A percentile compares a stretch with the other conserved stretches of the same genome.
Conservation (phyloP, 768 basidiomycete species). For the Bullera alba region DNA sequence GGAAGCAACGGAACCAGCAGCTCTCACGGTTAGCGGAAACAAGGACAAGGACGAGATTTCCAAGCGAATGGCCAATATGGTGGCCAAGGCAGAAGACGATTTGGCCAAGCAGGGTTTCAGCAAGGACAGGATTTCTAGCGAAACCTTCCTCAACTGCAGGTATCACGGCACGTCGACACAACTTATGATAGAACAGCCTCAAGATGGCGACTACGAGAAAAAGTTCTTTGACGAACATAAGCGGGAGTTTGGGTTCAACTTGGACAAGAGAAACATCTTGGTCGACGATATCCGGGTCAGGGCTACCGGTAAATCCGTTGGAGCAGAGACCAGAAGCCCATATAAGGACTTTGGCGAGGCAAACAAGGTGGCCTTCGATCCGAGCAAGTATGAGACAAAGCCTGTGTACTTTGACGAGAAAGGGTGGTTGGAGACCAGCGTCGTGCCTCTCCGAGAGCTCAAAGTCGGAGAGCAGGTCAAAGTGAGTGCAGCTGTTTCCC, state of each 20-base stretch:
- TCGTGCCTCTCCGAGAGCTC: constrained; percentile 16
- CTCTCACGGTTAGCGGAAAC: constrained; percentile 11
- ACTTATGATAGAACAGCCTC: constrained; percentile 62
- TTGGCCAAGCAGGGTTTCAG: constrained; percentile 23
- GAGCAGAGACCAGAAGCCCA: constrained; percentile 15
- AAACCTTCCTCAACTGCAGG: constrained; percentile 27
- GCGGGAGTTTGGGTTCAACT: constrained; percentile 48
- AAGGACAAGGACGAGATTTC: constrained; percentile 22
- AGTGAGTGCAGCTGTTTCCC: constrained; percentile 2
- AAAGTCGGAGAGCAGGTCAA: constrained; percentile 15
- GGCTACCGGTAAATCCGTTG: constrained; percentile 18
- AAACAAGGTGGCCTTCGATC: neutral
- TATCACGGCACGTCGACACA: constrained; percentile 60
- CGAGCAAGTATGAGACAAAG: constrained; percentile 6
- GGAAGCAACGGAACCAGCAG: constrained; percentile 16
- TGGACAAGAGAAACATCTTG: constrained; percentile 46
- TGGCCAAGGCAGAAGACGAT: constrained; percentile 16
- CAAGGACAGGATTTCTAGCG: constrained; percentile 15
- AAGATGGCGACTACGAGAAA: constrained; percentile 62
- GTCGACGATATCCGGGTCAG: constrained; percentile 34
- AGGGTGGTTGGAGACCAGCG: constrained; percentile 13
- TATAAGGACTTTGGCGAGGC: constrained; percentile 17
- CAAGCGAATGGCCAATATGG: constrained; percentile 10
- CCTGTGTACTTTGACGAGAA: constrained; percentile 17
- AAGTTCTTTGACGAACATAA: constrained; percentile 55